Evolutionary conservation across 1,284 basidiomycete genomes (phyloP).

Genomic region (Neolentinus lepideus): DNA sequence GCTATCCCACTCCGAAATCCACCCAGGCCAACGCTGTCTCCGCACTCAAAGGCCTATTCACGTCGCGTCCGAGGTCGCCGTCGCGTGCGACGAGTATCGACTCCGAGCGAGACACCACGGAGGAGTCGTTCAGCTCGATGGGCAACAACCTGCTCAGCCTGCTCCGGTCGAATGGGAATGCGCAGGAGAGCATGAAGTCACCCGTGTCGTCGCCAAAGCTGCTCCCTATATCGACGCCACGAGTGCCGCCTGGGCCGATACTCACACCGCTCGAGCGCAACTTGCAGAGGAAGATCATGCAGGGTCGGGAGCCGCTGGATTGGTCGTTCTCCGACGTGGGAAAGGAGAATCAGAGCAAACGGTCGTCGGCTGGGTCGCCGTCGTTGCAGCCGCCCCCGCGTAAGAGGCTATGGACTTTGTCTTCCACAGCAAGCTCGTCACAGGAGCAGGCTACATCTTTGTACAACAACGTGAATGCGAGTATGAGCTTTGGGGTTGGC

Average conservation of each 20-base stretch:
- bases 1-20: constrained; percentile 4
- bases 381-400: constrained; percentile 62
- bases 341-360: neutral
- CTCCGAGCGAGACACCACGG: constrained; percentile 10
- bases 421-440: constrained; percentile 4
- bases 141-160: constrained; percentile 48
- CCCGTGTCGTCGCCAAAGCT: constrained; percentile 16
- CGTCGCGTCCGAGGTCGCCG: constrained; percentile 48
- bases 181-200: constrained; percentile 19
- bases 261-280: constrained; percentile 9
- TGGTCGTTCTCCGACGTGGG: neutral
- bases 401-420: constrained; percentile 44
- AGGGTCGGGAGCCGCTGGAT: constrained; percentile 20
- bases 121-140: constrained; percentile 47
- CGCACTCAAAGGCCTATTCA: constrained; percentile 19
- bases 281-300: constrained; percentile 45
- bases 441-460: neutral
- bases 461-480: neutral
- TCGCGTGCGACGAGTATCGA: constrained; percentile 27
- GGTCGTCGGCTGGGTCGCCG: constrained; percentile 18
- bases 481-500: neutral
- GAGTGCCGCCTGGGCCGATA: constrained; percentile 11
- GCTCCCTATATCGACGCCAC: constrained; percentile 15
- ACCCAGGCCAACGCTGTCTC: neutral
- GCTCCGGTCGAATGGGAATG: constrained; percentile 32